Evolutionary conservation across 2,329 filamentous ascomycete species (phyloP), one percentile per base, ranked within the genome.

Genomic region (Cladosporium cucumerinum): DNA sequence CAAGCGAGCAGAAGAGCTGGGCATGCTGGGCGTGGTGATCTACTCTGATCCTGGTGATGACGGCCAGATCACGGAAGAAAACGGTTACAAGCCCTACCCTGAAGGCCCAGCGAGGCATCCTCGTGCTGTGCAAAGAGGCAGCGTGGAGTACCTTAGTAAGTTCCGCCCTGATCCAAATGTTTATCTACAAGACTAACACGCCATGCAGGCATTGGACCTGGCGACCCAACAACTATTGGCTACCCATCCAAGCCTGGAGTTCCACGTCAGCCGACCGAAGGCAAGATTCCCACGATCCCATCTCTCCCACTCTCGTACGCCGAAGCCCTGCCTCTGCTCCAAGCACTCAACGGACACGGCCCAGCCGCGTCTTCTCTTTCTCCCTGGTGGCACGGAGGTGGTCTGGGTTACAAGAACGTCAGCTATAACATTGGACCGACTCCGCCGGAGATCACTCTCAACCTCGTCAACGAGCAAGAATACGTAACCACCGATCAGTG

Each of bases 31-130:
- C n/a, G 84, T 86, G 14, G 81, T 97, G 57, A 86, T 97, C 57
- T 98, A 94, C 79, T 89, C 84, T 52, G 94, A 98, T 75, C 94
- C 94, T 1, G 92, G 93, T 51, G 92, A 96, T 72, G 94, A 98
- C 78, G 91, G 91, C 21, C 83, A 89, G 8, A 83, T 91, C 16
- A 96, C 91, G 0, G 92, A 93, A 68, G 86, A 87, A 73, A 92
- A 96, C 71, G 94, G 93, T 0, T 86, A 90, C 72, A 84, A 88
- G 59, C 76, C 86, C 0, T 98, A 98, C 74, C 94, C 94, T 0
- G 82, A 93, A 16, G 94, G 95, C 0, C 93, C 93, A 16, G 94
- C 93, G 0, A 86, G 94, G 65, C 87, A 98, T 71, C 92, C 93
- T 3, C 94, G 89, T 77, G 92, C 90, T 70, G 93, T 98, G 12